Base-by-base conservation (phyloP, 2,329 filamentous ascomycete species). In the Zymoseptoria ardabiliae region DNA sequence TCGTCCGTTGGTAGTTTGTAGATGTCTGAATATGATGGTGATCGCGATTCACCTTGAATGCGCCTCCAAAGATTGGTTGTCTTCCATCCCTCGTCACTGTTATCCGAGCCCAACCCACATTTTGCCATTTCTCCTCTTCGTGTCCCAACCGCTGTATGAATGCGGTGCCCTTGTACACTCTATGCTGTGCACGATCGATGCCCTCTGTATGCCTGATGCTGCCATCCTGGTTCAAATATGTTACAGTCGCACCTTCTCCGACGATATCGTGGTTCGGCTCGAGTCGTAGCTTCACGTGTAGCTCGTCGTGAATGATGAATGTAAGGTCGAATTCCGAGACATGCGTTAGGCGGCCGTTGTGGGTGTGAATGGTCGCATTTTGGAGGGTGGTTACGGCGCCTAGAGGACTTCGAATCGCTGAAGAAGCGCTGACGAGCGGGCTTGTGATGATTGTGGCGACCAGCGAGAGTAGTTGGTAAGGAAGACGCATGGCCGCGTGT, bases 251-350 rank as follows among this genome's bases (percentile, higher is more conserved):
- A 67, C 88, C 86, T 17, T 91, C 82, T 57, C 87, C 83, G 52
- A 99, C 80, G 60, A 97, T 86, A 75, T 97, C 90, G 77, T 96
- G 85, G 72, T 97, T 97, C 3, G 94, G 94, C 72, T 94, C 86
- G 54, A 99, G 82, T 58, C 84, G 82, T 56, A 99, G 82, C 65
- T 91, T 90, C 69, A 97, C 80, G 66, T 85, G 83, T 64, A 91
- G 82, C 61, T 82, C 77, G 56, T 82, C 80, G 61, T 83, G 78
- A 41, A 96, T 77, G 59, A 84, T 80, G 73, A 99, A 97, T 28
- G 84, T 86, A 62, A 99, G 78, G 69, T 96, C 90, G 74, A 99
- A 99, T 21, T 85, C 79, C 13, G 91, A 93, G 58, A 89, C 79
- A 54, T 91, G 86, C 71, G 94, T 87, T 53, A 96, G 84, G 60